Conservation (phyloP, 2,329 filamentous ascomycete species). For the Claviceps humidiphila region DNA sequence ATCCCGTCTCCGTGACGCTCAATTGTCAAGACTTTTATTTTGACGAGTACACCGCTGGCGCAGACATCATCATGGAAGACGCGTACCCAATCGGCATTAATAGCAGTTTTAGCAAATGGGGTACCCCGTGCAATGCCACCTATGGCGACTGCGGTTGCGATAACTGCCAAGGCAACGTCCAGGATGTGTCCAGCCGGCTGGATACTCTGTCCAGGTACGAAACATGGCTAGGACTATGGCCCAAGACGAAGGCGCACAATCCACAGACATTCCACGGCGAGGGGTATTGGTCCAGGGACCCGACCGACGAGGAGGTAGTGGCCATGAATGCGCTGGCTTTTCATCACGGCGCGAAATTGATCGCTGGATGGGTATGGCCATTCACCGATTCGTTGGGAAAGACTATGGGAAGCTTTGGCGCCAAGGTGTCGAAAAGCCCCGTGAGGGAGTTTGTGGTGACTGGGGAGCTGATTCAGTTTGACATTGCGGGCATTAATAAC, state of each 20-base stretch:
- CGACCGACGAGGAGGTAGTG: constrained; percentile 27
- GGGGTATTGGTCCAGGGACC: constrained; percentile 33
- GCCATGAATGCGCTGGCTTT: constrained; percentile 32
- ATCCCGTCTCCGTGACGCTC: constrained; percentile 44
- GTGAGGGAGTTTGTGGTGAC: constrained; percentile 27
- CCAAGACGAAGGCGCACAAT: constrained; percentile 29
- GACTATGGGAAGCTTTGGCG: constrained; percentile 26
- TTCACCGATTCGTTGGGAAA: constrained; percentile 21
- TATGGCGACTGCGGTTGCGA: constrained; percentile 53
- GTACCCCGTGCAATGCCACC: constrained; percentile 42
- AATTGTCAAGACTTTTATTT: constrained; percentile 53
- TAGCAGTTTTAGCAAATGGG: constrained; percentile 39
- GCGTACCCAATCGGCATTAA: constrained; percentile 47
- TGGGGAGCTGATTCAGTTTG: constrained; percentile 12
- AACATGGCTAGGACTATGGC: constrained; percentile 27
- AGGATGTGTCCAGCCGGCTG: constrained; percentile 33
- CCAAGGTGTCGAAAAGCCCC: constrained; percentile 21
- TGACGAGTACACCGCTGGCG: constrained; percentile 35
- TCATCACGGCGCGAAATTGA: constrained; percentile 30
- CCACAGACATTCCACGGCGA: constrained; percentile 36
- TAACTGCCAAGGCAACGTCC: constrained; percentile 38
- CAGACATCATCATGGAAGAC: constrained; percentile 47
- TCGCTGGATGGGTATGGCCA: constrained; percentile 34
- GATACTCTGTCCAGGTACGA: constrained; percentile 27
- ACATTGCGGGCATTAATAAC: not conserved